A percentile compares a stretch with the other conserved stretches of the same genome.
These are phyloP conservation scores for Penicillium coprophilum DNA, from an alignment of 495 filamentous ascomycete genomes.

Conservation along the genomic window DNA sequence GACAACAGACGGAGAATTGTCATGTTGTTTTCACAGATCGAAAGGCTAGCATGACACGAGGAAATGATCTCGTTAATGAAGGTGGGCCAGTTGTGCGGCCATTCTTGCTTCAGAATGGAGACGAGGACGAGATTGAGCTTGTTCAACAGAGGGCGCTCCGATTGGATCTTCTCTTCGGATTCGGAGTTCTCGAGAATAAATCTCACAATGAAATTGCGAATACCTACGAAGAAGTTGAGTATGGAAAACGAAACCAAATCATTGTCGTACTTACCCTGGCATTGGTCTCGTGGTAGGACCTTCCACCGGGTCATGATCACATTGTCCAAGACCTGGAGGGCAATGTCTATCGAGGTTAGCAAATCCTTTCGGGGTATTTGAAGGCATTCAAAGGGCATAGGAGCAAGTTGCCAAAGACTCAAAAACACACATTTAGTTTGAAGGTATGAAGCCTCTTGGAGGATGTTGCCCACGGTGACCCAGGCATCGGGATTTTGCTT, in stretches of 20 bases:
- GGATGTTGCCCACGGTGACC: constrained; percentile 93
- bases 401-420: background rate
- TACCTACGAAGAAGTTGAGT: constrained; percentile 54
- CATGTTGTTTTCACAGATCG: constrained; percentile 99
- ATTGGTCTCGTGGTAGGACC: constrained; percentile 90
- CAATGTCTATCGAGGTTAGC: constrained; percentile 72
- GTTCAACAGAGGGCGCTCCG: constrained; percentile 85
- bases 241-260: background rate
- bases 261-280: constrained; percentile 60
- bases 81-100: constrained; percentile 99
- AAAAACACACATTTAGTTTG: constrained; percentile 87
- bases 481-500: constrained; percentile 98
- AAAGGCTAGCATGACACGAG: constrained; percentile 88
- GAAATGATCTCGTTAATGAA: constrained; percentile 99
- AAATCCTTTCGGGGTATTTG: constrained; percentile 1
- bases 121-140: constrained; percentile 97
- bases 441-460: constrained; percentile 82
- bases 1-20: constrained; percentile 92
- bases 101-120: constrained; percentile 97
- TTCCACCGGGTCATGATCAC: constrained; percentile 99
- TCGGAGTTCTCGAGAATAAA: constrained; percentile 92
- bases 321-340: constrained; percentile 92
- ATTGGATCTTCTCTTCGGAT: constrained; percentile 79
- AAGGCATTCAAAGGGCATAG: background rate
- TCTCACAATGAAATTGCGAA: constrained; percentile 97